phyloP scores from a whole-genome alignment of 345 rosid species.

The Boechera stricta region DNA sequence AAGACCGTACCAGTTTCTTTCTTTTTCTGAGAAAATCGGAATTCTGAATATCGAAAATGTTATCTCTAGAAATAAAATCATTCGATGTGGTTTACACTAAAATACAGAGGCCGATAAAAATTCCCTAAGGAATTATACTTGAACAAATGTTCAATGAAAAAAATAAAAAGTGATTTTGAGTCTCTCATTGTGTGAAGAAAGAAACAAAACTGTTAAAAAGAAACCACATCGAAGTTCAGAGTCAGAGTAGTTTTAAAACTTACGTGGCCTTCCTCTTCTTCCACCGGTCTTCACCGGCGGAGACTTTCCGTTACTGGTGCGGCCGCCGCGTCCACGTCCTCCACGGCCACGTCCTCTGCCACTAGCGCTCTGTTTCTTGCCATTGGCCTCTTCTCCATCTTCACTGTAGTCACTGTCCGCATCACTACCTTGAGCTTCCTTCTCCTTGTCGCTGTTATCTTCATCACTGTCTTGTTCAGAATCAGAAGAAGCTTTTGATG shows the following conservation, averaged over 20 bases:
- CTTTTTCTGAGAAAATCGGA: not conserved
- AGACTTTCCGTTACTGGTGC: constrained; percentile 51
- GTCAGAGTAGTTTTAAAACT: constrained; percentile 48
- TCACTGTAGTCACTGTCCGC: constrained; percentile 42
- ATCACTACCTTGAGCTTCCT: constrained; percentile 57
- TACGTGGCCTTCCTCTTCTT: constrained; percentile 82
- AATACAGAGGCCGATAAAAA: constrained; percentile 32
- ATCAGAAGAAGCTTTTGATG: constrained; percentile 61
- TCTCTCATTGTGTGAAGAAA: constrained; percentile 26
- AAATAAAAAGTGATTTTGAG: not conserved
- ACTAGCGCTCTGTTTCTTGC: constrained; percentile 55
- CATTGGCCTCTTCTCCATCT: constrained; percentile 57
- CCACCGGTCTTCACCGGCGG: constrained; percentile 58
- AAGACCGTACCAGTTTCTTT: not conserved
- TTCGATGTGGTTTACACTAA: constrained; percentile 44
- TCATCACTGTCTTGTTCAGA: constrained; percentile 62
- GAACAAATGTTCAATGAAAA: constrained; percentile 29
- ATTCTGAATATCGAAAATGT: constrained; percentile 14
- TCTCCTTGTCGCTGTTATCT: constrained; percentile 61
- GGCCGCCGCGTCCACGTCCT: constrained; percentile 55
- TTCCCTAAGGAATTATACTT: constrained; percentile 5
- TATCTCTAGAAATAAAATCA: constrained; percentile 33
- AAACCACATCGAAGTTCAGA: constrained; percentile 36
- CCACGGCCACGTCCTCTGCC: constrained; percentile 64
- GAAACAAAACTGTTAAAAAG: constrained; percentile 33